Conservation (phyloP, 2,329 filamentous ascomycete species). For the Aspergillus candidus region DNA sequence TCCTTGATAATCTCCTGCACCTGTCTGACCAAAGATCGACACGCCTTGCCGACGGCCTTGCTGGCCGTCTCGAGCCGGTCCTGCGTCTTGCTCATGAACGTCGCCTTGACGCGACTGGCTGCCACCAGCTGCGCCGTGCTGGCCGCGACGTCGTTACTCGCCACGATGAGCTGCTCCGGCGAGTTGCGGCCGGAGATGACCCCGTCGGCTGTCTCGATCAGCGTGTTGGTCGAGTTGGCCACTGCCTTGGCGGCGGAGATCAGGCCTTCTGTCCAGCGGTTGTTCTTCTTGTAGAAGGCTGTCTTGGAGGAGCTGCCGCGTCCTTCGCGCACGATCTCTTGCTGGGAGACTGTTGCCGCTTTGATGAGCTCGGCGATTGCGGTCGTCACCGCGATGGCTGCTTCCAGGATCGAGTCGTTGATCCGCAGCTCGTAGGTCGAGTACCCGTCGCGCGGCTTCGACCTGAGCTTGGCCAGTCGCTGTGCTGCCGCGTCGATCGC, state of each 20-base stretch:
- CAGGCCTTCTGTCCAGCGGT: constrained; percentile 95
- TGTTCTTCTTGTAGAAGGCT: constrained; percentile 99
- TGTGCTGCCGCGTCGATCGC: constrained; percentile 90
- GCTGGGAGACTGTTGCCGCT: constrained; percentile 84
- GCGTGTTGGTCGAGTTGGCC: constrained; percentile 82
- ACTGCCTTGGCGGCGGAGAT: constrained; percentile 97
- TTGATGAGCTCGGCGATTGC: constrained; percentile 93
- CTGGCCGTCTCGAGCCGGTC: constrained; percentile 84
- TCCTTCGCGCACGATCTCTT: constrained; percentile 93
- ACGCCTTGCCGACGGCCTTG: constrained; percentile 87
- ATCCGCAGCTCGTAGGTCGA: constrained; percentile 95
- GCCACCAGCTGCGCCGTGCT: constrained; percentile 95
- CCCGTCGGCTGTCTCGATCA: constrained; percentile 96
- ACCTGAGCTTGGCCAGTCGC: constrained; percentile 83
- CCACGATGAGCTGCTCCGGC: constrained; percentile 94
- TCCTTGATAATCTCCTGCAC: constrained; percentile 92
- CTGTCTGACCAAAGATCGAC: constrained; percentile 79
- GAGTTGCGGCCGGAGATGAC: constrained; percentile 88
- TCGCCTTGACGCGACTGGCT: constrained; percentile 91
- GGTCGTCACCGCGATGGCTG: constrained; percentile 85
- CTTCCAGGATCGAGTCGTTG: constrained; percentile 89
- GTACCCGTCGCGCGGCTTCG: constrained; percentile 92
- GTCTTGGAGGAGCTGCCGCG: constrained; percentile 80
- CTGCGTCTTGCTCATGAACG: constrained; percentile 96
- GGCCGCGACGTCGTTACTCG: constrained; percentile 92